Evolutionary conservation across 2,329 filamentous ascomycete species (phyloP).

Genomic region (Ophiostoma montium): DNA sequence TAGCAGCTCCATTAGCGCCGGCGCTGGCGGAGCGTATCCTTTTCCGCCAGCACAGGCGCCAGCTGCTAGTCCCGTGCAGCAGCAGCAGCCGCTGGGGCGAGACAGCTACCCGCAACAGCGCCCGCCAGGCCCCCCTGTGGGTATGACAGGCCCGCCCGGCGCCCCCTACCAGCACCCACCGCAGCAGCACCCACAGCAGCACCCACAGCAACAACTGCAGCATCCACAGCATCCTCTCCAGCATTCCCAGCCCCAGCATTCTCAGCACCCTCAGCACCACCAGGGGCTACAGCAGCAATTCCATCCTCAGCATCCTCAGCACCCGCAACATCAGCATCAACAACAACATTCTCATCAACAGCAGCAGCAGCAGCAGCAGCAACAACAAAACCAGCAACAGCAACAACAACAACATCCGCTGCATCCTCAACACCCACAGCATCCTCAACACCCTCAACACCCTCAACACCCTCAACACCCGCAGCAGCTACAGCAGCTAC

Average conservation of each 20-base stretch:
- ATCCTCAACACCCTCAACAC: neutral
- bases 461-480: neutral
- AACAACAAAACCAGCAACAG: neutral
- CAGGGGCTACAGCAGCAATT: constrained; percentile 5
- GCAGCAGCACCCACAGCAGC: constrained; percentile 14
- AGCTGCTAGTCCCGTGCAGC: constrained; percentile 31
- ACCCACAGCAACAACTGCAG: constrained; percentile 11
- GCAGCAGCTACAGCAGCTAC: neutral
- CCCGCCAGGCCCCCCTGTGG: constrained; percentile 16
- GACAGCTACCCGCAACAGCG: constrained; percentile 30
- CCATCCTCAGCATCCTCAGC: neutral
- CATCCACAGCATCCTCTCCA: constrained; percentile 7
- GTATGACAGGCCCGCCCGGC: constrained; percentile 21
- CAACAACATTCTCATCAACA: neutral
- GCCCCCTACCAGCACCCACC: constrained; percentile 26
- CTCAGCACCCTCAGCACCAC: neutral
- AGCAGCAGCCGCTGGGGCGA: constrained; percentile 12
- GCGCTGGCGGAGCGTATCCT: constrained; percentile 30
- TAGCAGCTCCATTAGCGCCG: constrained; percentile 27
- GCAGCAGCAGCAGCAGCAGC: neutral
- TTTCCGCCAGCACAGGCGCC: constrained; percentile 33
- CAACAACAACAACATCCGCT: neutral
- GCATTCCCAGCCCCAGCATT: neutral
- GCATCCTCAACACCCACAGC: neutral
- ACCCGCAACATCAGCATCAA: neutral